Conservation (phyloP, 75 land plant species). For the Cryptomeria japonica region DNA sequence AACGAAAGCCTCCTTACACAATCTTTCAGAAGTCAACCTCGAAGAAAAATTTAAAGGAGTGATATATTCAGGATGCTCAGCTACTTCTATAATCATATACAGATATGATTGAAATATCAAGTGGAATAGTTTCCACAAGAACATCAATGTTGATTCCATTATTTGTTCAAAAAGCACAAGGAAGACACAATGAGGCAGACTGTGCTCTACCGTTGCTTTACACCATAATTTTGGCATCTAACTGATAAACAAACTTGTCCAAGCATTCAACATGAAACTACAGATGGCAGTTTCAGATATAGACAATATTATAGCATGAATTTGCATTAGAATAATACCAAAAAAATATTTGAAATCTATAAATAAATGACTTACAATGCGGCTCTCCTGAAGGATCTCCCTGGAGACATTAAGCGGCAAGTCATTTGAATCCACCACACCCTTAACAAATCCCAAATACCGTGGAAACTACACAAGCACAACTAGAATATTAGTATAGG, state of each 20-base stretch:
- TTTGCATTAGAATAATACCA: background rate
- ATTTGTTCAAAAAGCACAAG: background rate
- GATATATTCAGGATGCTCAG: background rate
- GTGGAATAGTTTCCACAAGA: background rate
- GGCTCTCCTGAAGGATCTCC: conserved; percentile 96
- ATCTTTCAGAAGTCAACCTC: background rate
- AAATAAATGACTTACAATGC: conserved; percentile 71
- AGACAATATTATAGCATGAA: background rate
- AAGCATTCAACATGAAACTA: background rate
- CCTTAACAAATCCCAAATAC: conserved; percentile 91
- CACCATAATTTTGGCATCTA: background rate
- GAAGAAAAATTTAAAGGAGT: background rate
- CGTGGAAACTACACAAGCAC: conserved; percentile 74
- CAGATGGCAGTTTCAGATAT: background rate
- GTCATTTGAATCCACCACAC: conserved; percentile 98
- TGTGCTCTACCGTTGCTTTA: background rate
- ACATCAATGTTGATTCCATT: background rate
- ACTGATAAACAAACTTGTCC: background rate
- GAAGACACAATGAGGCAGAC: background rate
- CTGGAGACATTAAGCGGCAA: conserved; percentile 98
- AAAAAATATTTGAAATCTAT: background rate
- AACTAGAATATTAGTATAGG: background rate
- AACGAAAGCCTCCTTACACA: background rate
- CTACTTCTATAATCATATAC: background rate
- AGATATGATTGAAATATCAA: background rate